Base-by-base conservation (phyloP, 2,329 filamentous ascomycete species). In the Huntiella decipiens region DNA sequence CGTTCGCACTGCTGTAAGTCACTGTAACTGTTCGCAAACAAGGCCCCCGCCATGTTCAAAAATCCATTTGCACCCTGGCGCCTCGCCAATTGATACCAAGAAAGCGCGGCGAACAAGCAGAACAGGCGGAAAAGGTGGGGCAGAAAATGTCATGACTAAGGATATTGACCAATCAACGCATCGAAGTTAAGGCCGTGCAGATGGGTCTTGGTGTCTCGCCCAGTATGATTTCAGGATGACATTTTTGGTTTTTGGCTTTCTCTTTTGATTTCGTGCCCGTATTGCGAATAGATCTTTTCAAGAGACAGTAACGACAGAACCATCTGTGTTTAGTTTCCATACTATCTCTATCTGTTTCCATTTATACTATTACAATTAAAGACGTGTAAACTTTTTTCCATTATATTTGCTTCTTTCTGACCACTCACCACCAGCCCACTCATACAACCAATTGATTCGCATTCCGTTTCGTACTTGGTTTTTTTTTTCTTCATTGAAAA, bases 101-200 rank as follows among this genome's bases (percentile, higher is more conserved):
- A 36, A 36, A 36, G 12, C 34, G 34, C 34, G 34, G 34, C 34
- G 34, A 12, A 16, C 15, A 10, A 36, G 34, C n/a, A 34, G 17
- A 15, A 33, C 8, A 33, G 34, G 19, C 12, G 16, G 22, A 33
- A 39, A 42, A 22, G 22, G 47, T 49, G 47, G 47, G 47, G 44
- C 35, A 43, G 13, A 28, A 28, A 28, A 35, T 10, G 31, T 4
- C 8, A 12, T 49, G 43, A 49, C 47, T 49, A 45, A 49, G 47
- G 22, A 4, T 1, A 4, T 13, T 15, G 31, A 11, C 47, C 47
- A 49, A 49, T 49, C 38, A 49, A 4, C 33, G 10, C n/a, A 15
- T 15, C 3, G 38, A 17, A 34, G 15, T 42, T 35, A 28, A 31
- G 34, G 46, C 43, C 47, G 44, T 49, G 47, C 44, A 35, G 43